These are phyloP conservation scores for Uromyces viciae-fabae DNA, from an alignment of 1,284 basidiomycete species.

Conservation along the genomic window DNA sequence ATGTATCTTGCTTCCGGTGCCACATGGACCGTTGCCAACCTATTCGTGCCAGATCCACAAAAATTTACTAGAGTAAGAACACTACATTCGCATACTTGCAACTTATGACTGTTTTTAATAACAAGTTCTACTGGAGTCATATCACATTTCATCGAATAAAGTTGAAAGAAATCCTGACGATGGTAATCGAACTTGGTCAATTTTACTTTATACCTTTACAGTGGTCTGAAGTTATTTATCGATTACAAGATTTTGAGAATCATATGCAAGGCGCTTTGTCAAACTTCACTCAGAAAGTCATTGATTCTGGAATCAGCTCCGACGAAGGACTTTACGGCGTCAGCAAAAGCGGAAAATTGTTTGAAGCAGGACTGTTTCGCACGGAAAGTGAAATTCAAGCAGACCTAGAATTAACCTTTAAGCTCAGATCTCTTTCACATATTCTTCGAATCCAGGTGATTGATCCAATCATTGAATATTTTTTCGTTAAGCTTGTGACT, in stretches of 20 bases:
- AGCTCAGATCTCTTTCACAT: constrained; percentile 34
- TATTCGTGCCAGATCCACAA: constrained; percentile 34
- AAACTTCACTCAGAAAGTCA: constrained; percentile 30
- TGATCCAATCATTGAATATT: too few relatives aligned
- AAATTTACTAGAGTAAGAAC: constrained; percentile 38
- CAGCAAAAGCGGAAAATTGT: constrained; percentile 28
- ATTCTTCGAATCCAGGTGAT: constrained; percentile 36
- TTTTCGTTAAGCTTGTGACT: too few relatives aligned
- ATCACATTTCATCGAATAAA: too few relatives aligned
- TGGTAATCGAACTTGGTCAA: too few relatives aligned
- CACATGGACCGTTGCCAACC: constrained; percentile 22
- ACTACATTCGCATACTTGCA: too few relatives aligned
- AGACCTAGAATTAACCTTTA: constrained; percentile 27
- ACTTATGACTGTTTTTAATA: neutral
- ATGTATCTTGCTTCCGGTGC: constrained; percentile 19
- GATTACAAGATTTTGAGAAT: constrained; percentile 38
- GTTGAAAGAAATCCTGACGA: neutral
- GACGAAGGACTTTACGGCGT: constrained; percentile 33
- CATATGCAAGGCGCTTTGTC: constrained; percentile 32
- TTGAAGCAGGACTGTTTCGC: neutral
- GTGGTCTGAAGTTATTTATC: constrained; percentile 38
- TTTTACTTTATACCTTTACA: neutral
- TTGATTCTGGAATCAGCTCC: constrained; percentile 33
- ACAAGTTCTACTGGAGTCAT: neutral
- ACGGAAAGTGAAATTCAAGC: constrained; percentile 27